Evolutionary conservation across 352 stramenopile genomes (phyloP), one percentile per base, ranked within the genome.

Genomic region (Phytophthora fragariae): DNA sequence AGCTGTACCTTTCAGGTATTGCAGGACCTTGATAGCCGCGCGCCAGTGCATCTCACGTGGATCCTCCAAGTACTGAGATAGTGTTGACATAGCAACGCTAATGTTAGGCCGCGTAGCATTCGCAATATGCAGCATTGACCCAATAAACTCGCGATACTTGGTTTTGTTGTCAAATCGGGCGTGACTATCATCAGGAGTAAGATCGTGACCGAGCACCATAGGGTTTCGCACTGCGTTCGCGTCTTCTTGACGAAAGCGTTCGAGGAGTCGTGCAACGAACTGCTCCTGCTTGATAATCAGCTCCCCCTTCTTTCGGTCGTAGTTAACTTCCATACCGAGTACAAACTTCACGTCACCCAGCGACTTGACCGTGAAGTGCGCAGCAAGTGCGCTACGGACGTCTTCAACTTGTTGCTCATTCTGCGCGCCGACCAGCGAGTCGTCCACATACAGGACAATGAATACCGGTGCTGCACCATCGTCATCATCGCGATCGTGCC

Each of bases 81-180:
- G 19, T 11, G 10, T 27, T 12, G 46, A 53, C 46, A 53, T 2
- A 12, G 46, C 46, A 27, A 57, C 14, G 24, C 60, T 47, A 5
- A 72, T 68, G 35, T 76, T 63, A 6, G 63, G 63, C 21, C 70
- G 37, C 3, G 63, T 76, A 0, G 46, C 70, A 31, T 76, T 76
- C 1, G 63, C 70, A 1, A 76, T 37, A 17, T 73, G 68, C 17
- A 76, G 44, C 19, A 76, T 5, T 12, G 66, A 68, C 10, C 55
- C 54, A 29, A 69, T 41, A 2, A 70, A 15, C 19, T 65, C 56
- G 10, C 65, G 44, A 29, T 57, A 72, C 7, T 27, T 24, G 19
- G 31, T 37, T 35, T 50, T 61, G 17, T 47, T 47, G 44, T 21
- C 44, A 50, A 21, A n/a, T 50, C 44, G 17, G 12, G 44, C 14